A percentile compares a stretch with the other conserved stretches of the same genome.
Evolutionary conservation across 805 yeast species (phyloP).

Genomic region (Lachancea cidri): DNA sequence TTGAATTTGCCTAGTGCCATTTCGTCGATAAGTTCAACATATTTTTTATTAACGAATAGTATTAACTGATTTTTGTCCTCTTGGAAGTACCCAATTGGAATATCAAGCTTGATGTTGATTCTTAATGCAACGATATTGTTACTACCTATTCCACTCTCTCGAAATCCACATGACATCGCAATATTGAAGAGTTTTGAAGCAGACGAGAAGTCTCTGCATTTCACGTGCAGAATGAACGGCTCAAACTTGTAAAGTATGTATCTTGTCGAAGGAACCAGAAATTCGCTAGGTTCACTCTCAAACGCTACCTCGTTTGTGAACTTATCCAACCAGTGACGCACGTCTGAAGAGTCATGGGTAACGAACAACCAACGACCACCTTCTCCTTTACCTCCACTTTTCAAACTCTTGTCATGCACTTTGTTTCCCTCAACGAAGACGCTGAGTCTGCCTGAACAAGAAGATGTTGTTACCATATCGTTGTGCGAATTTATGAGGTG

Average conservation of each 20-base stretch:
- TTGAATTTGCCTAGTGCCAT: constrained; percentile 58
- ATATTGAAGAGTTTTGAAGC: constrained; percentile 61
- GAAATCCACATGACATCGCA: constrained; percentile 81
- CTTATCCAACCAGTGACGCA: constrained; percentile 45
- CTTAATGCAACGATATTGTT: constrained; percentile 76
- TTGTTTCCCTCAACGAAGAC: constrained; percentile 76
- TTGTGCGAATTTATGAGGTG: constrained; percentile 54
- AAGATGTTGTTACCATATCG: constrained; percentile 79
- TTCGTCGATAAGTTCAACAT: constrained; percentile 46
- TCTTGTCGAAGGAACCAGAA: constrained; percentile 34
- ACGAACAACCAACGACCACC: constrained; percentile 84
- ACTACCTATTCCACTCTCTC: constrained; percentile 82
- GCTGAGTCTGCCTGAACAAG: constrained; percentile 84
- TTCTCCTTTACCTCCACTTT: constrained; percentile 78
- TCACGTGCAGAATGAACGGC: constrained; percentile 79
- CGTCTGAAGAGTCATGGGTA: constrained; percentile 53
- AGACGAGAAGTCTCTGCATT: constrained; percentile 54
- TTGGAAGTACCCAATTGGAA: constrained; percentile 62
- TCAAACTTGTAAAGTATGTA: constrained; percentile 74
- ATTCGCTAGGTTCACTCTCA: constrained; percentile 2
- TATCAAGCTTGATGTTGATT: constrained; percentile 59
- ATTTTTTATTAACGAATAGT: constrained; percentile 46
- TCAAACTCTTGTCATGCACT: constrained; percentile 22
- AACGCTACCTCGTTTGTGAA: constrained; percentile 14
- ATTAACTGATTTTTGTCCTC: constrained; percentile 29